Evolutionary conservation across 306 rosid species (phyloP).

Genomic region (Cicer arietinum): DNA sequence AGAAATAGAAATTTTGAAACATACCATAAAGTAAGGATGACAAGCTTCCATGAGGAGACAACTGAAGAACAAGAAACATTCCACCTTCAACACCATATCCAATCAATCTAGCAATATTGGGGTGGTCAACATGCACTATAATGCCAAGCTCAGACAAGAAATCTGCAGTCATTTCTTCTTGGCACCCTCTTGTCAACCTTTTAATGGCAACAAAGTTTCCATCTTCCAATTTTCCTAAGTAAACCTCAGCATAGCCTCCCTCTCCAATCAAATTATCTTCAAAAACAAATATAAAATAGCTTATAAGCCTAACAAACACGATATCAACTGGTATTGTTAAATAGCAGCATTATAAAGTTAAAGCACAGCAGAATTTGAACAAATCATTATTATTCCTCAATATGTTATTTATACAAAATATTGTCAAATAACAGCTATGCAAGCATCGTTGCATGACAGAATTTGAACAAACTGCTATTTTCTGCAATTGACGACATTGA

Average conservation of each 20-base stretch:
- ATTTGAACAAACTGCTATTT: too few relatives aligned
- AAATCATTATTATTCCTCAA: too few relatives aligned
- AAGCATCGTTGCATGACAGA: too few relatives aligned
- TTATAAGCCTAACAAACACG: slow-evolving; percentile 44
- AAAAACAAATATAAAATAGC: slow-evolving; percentile 34
- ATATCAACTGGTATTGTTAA: background rate
- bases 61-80: slow-evolving; percentile 94
- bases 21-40: slow-evolving; percentile 88
- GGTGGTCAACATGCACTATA: slow-evolving; percentile 94
- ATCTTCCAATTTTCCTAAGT: slow-evolving; percentile 76
- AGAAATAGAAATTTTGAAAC: slow-evolving; percentile 1
- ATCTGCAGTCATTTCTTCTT: slow-evolving; percentile 95
- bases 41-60: slow-evolving; percentile 95
- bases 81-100: slow-evolving; percentile 99
- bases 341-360: too few relatives aligned
- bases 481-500: background rate
- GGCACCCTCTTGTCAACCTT: slow-evolving; percentile 74
- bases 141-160: slow-evolving; percentile 98
- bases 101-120: slow-evolving; percentile 86
- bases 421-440: too few relatives aligned
- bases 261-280: slow-evolving; percentile 87
- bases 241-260: slow-evolving; percentile 98
- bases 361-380: too few relatives aligned
- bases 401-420: too few relatives aligned
- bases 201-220: slow-evolving; percentile 83